Conservation (phyloP, 2,329 filamentous ascomycete genomes). For the Arthrobotrys conoides region DNA sequence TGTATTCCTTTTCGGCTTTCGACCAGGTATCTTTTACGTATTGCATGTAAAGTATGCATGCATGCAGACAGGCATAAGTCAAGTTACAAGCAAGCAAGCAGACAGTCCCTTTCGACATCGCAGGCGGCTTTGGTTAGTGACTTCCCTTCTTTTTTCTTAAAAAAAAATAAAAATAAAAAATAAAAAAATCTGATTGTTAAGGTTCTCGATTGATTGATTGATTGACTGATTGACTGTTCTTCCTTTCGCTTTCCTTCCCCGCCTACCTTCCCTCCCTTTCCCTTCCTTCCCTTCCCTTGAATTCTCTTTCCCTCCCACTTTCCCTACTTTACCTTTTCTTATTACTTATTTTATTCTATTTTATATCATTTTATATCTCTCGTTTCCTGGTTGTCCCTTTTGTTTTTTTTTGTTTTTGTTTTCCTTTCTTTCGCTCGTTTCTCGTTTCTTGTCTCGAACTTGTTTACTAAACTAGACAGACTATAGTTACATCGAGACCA, state of each 20-base stretch:
- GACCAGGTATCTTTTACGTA: conserved; percentile 12
- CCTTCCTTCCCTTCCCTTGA: conserved; percentile 28
- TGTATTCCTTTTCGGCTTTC: conserved; percentile 16
- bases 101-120: conserved; percentile 7
- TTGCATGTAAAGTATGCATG: not conserved
- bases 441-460: conserved; percentile 3
- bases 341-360: conserved; percentile 3
- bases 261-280: not conserved
- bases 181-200: too few relatives aligned
- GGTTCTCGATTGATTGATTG: not conserved
- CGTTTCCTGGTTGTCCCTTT: conserved; percentile 10
- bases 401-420: not conserved
- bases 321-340: not conserved
- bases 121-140: not conserved
- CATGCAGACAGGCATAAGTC: too few relatives aligned
- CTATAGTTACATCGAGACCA: not conserved
- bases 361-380: conserved; percentile 23
- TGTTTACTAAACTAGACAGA: not conserved
- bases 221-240: not conserved
- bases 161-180: too few relatives aligned
- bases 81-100: too few relatives aligned
- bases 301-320: not conserved
- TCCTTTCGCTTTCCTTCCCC: conserved; percentile 30
- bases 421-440: conserved; percentile 26
- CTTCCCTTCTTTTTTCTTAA: too few relatives aligned